Evolutionary conservation across 345 rosid genomes (phyloP).

Genomic region (Populus pruinosa): DNA sequence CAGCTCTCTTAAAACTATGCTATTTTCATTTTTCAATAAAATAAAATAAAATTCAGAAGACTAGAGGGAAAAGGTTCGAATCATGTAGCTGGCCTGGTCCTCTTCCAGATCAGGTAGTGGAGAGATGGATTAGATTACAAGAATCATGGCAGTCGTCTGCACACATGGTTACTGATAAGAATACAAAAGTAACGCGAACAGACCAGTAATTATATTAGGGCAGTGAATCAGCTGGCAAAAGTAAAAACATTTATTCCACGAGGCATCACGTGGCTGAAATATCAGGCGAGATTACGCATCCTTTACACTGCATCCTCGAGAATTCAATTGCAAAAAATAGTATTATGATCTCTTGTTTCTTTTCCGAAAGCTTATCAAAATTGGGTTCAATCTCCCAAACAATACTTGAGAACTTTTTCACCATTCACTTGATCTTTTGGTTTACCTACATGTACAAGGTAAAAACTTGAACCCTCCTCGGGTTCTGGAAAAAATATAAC

Average conservation of each 20-base stretch:
- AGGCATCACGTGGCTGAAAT: background rate
- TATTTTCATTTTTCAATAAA: too few species aligned
- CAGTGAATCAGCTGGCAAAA: background rate
- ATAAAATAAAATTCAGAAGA: too few species aligned
- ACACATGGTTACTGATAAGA: background rate
- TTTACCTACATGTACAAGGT: constrained; percentile 17
- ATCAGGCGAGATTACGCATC: background rate
- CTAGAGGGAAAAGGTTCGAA: too few species aligned
- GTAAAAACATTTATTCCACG: background rate
- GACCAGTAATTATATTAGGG: background rate
- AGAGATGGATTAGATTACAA: background rate
- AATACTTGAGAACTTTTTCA: constrained; percentile 7
- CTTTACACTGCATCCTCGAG: background rate
- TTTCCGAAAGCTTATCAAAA: constrained; percentile 23
- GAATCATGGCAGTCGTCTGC: background rate
- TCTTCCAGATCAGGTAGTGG: background rate
- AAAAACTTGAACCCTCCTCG: constrained; percentile 5
- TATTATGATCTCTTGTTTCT: background rate
- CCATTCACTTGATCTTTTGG: constrained; percentile 3
- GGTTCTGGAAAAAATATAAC: constrained; percentile 1
- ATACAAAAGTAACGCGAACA: background rate
- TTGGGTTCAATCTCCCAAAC: constrained; percentile 29
- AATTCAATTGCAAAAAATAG: background rate
- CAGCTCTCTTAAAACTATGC: too few species aligned
- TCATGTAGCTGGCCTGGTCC: background rate